Evolutionary conservation across 1,284 basidiomycete species (phyloP), one percentile per base, ranked within the genome.

Genomic region (Cutaneotrichosporon sp.): DNA sequence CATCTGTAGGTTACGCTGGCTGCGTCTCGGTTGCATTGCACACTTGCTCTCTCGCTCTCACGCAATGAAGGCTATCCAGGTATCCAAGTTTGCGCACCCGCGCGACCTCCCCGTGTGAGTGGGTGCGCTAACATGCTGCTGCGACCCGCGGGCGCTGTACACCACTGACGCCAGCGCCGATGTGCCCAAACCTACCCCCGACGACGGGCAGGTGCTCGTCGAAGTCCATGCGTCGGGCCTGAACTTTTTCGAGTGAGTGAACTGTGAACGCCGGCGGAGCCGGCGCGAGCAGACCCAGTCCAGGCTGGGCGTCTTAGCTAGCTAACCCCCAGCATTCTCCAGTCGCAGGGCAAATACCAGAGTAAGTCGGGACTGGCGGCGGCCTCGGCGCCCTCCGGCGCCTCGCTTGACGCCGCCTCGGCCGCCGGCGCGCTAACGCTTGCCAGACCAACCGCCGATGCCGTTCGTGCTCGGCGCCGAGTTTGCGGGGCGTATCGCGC

Each of bases 321-420:
- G n/a, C n/a, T n/a, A n/a, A n/a, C n/a, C n/a, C n/a, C n/a, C 52
- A 72, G 74, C 56, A 89, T 90, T 60, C 76, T 92, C 21, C 88
- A 90, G 77, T 77, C 85, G 1, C 87, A 91, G 76, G 90, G 90
- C 48, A 90, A 87, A 78, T 87, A 93, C 69, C 90, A 96, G 71
- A 77, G 76, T 75, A 41, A 51, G 70, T 63, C 2, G 22, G 15
- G 34, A 9, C 34, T 12, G 34, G 12, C 1, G 3, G 10, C 8
- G 23, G 18, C 14, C 30, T n/a, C 41, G n/a, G 17, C 9, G 26
- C 33, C 18, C 20, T 20, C 20, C 21, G 37, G n/a, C 39, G 38
- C 30, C 9, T 38, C 15, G 5, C 9, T 40, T 1, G n/a, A 10
- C 38, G 7, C n/a, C 17, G 17, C 17, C n/a, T 7, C 38, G 18